Percentiles rank a stretch among this genome's conserved stretches.
These are phyloP conservation scores for Globisporangium carolinianum DNA, from an alignment of 352 stramenopile species.

Conservation along the genomic window DNA sequence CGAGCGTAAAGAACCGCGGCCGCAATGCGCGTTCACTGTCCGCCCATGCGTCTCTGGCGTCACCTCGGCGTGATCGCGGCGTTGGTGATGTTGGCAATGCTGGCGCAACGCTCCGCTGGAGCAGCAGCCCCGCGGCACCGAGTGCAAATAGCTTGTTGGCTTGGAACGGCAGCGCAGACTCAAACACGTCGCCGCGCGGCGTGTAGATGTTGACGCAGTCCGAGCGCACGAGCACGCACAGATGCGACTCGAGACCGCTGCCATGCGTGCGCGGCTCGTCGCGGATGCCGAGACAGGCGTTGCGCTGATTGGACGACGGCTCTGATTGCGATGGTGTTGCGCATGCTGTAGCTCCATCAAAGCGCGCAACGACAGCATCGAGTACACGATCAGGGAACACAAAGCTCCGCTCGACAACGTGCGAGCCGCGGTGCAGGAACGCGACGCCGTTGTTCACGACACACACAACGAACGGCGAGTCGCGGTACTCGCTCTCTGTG, in stretches of 20 bases:
- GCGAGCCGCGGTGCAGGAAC: conserved; percentile 41
- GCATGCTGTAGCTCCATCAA: conserved; percentile 13
- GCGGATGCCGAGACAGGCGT: too few relatives aligned
- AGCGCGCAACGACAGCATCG: conserved; percentile 45
- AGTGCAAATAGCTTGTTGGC: conserved; percentile 50
- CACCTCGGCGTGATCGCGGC: background rate
- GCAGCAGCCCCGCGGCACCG: conserved; percentile 28
- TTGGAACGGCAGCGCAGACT: conserved; percentile 70
- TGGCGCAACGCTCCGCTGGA: conserved; percentile 47
- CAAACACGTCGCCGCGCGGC: conserved; percentile 54
- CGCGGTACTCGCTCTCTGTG: conserved; percentile 19
- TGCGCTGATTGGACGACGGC: too few relatives aligned
- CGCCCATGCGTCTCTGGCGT: background rate
- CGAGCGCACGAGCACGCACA: conserved; percentile 60
- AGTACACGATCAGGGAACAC: conserved; percentile 49
- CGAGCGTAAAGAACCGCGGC: conserved; percentile 66
- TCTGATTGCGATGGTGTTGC: background rate
- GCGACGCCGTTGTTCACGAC: conserved; percentile 38
- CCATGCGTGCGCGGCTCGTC: background rate
- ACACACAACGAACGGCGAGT: conserved; percentile 31
- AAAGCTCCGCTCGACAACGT: conserved; percentile 57
- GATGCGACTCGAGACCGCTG: conserved; percentile 13
- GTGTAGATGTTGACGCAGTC: conserved; percentile 69
- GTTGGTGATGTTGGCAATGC: conserved; percentile 16
- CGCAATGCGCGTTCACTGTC: conserved; percentile 14